Evolutionary conservation across 176 grass and related monocot species (phyloP).

Genomic region (Oryza officinalis): DNA sequence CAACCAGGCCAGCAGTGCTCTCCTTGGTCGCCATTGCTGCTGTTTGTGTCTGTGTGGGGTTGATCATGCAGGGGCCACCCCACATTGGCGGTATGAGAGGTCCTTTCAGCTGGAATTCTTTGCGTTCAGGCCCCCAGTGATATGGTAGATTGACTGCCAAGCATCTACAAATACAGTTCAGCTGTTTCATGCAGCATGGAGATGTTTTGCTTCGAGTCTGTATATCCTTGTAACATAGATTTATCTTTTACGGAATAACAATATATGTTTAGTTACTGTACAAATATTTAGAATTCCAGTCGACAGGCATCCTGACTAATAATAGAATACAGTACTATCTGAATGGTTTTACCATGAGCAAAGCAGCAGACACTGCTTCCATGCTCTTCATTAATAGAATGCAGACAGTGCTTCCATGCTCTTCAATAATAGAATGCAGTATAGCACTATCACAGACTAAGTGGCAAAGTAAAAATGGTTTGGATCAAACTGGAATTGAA

Average conservation of each 20-base stretch:
- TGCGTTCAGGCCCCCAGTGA: constrained; percentile 62
- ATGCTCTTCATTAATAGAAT: not conserved
- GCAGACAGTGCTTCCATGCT: not conserved
- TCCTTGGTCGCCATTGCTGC: constrained; percentile 68
- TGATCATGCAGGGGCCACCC: constrained; percentile 73
- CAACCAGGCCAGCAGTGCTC: constrained; percentile 60
- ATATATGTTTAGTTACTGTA: not conserved
- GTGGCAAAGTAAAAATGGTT: not conserved
- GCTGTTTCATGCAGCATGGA: not conserved
- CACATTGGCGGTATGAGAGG: constrained; percentile 35
- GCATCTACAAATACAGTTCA: not conserved
- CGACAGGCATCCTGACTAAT: no score
- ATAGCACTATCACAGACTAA: not conserved
- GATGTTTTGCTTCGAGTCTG: not conserved
- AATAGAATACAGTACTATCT: no score
- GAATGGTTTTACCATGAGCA: not conserved
- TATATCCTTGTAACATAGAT: not conserved
- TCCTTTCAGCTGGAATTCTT: constrained; percentile 69
- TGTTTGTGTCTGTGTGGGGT: constrained; percentile 82
- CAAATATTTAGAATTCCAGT: no score
- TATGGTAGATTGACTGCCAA: not conserved
- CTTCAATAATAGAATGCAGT: no score
- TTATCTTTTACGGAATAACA: not conserved
- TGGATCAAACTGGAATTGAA: no score
- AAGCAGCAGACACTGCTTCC: not conserved